A percentile compares a stretch with the other conserved stretches of the same genome.
These are phyloP conservation scores for Euphrasia confusa DNA, from an alignment of 257 asterid genomes.

Conservation along the genomic window DNA sequence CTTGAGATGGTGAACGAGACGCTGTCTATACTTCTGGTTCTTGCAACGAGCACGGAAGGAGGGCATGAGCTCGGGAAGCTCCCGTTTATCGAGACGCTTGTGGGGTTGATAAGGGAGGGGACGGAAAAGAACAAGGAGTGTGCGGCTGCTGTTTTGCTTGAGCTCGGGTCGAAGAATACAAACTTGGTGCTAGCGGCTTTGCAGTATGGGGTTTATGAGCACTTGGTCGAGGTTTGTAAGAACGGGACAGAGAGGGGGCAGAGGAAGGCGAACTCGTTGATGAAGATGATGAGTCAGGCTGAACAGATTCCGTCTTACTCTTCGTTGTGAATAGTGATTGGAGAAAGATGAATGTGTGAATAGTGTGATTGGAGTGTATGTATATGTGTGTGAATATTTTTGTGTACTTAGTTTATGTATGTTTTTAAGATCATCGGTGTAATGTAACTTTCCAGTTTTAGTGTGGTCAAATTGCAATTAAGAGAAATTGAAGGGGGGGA, in stretches of 20 bases:
- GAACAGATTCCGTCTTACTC: constrained; percentile 46
- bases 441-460: too few relatives aligned
- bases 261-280: constrained; percentile 64
- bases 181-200: constrained; percentile 71
- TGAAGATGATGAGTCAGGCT: constrained; percentile 46
- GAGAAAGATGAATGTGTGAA: neutral
- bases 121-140: constrained; percentile 76
- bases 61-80: constrained; percentile 65
- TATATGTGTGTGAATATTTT: neutral
- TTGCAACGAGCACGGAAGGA: constrained; percentile 55
- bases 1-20: constrained; percentile 71
- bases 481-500: neutral
- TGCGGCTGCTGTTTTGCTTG: constrained; percentile 71
- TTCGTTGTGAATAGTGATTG: neutral
- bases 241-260: constrained; percentile 77
- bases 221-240: constrained; percentile 43
- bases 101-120: constrained; percentile 51
- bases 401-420: neutral
- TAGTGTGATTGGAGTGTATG: neutral
- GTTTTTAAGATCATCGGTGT: neutral
- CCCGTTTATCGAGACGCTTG: constrained; percentile 50
- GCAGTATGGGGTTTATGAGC: constrained; percentile 74
- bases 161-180: constrained; percentile 49
- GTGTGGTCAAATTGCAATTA: too few relatives aligned
- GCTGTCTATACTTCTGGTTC: constrained; percentile 49